Conservation (phyloP, 352 stramenopile species). For the Thalassiosira exigua region DNA sequence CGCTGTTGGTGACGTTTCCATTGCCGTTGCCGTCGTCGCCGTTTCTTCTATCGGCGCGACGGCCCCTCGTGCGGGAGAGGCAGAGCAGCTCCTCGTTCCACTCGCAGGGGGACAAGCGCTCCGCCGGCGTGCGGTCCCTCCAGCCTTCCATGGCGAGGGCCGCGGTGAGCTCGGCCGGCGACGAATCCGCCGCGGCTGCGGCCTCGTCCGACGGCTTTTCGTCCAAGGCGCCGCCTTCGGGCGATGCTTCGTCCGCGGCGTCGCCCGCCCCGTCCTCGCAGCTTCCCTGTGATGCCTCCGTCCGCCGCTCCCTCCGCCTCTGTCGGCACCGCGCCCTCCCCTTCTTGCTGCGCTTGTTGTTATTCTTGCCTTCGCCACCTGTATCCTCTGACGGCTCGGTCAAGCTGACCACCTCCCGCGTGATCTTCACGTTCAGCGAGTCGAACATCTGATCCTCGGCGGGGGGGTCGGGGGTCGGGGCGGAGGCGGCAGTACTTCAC, state of each 20-base stretch:
- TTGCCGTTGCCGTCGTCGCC: slow-evolving; percentile 15
- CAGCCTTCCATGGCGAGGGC: slow-evolving; percentile 2
- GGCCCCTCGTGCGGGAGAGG: neutral
- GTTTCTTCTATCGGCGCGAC: slow-evolving; percentile 5
- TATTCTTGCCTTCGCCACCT: no score
- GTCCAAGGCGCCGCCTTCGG: neutral
- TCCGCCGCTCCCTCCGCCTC: slow-evolving; percentile 43
- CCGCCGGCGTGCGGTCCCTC: neutral
- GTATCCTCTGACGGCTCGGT: slow-evolving; percentile 51
- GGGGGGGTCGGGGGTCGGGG: slow-evolving; percentile 70
- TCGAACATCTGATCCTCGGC: slow-evolving; percentile 73
- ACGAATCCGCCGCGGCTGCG: neutral
- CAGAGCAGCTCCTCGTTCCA: slow-evolving; percentile 71
- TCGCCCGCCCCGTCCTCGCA: neutral
- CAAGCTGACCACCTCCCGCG: slow-evolving; percentile 75
- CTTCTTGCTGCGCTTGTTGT: slow-evolving; percentile 35
- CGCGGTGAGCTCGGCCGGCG: neutral
- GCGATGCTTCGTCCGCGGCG: neutral
- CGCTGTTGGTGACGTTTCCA: neutral
- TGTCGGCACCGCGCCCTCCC: slow-evolving; percentile 48
- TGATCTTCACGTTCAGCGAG: slow-evolving; percentile 68
- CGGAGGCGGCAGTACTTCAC: slow-evolving; percentile 81
- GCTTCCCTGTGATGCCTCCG: slow-evolving; percentile 25
- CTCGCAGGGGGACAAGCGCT: slow-evolving; percentile 62
- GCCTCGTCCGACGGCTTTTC: neutral